Conservation (phyloP, 768 basidiomycete genomes). For the Ramaria sp. region DNA sequence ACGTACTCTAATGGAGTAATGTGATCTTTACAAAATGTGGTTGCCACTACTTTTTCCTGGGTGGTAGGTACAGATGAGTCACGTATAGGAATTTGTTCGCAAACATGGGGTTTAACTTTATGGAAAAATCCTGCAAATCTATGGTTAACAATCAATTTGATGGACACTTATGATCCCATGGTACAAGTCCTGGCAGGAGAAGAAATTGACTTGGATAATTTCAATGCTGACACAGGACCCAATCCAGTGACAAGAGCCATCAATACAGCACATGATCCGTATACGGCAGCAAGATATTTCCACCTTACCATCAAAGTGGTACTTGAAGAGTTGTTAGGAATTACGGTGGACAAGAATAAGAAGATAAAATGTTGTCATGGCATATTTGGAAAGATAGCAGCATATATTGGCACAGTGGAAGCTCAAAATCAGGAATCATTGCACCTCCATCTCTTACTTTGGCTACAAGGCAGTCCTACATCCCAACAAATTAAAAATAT, state of each 20-base stretch:
- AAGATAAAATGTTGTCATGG: too few species aligned
- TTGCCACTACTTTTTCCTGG: background rate
- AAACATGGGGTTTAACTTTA: background rate
- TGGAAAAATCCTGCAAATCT: conserved; percentile 10
- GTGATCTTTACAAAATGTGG: background rate
- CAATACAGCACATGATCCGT: conserved; percentile 14
- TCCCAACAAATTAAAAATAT: too few species aligned
- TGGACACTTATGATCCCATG: conserved; percentile 31
- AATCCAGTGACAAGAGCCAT: conserved; percentile 6
- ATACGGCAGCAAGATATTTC: conserved; percentile 17
- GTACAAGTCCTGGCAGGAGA: conserved; percentile 24
- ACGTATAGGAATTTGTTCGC: background rate
- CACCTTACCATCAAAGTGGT: conserved; percentile 13
- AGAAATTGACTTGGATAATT: conserved; percentile 11
- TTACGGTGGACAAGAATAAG: conserved; percentile 11
- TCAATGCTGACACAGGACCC: conserved; percentile 1
- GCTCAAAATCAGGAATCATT: conserved; percentile 19
- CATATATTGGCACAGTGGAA: conserved; percentile 19
- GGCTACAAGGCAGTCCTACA: conserved; percentile 17
- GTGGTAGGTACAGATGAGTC: background rate
- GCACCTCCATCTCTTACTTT: conserved; percentile 24
- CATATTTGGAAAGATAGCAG: conserved; percentile 11
- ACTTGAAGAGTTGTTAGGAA: conserved; percentile 13
- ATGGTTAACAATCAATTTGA: conserved; percentile 36
- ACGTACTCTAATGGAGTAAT: background rate